Evolutionary conservation across 2,329 filamentous ascomycete genomes (phyloP), one percentile per base, ranked within the genome.

Genomic region (Diaporthe citri): DNA sequence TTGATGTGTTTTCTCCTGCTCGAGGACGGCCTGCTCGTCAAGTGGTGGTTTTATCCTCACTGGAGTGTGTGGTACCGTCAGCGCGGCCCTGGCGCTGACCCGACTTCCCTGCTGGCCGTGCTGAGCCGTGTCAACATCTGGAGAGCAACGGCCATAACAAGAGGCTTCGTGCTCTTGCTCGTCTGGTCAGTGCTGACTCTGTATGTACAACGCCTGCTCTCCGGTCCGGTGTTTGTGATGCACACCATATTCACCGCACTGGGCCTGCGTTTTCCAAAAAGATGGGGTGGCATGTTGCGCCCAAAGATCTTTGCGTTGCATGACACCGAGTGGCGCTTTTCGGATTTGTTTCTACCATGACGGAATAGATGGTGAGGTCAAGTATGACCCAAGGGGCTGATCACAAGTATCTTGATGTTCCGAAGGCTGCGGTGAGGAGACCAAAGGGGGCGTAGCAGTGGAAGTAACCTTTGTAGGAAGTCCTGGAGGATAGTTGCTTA

Each of bases 1-100:
- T 39, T 41, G 46, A 36, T 7, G 8, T 28, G 46, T 17, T 67
- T 39, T 15, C 12, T 52, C 62, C 2, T 67, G 43, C 62, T 67
- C 2, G 43, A 67, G 31, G 62, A 51, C 28, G 62, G 62, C 22
- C 43, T 67, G 43, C 62, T 67, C 46, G 2, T 51, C 62, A 67
- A 64, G 22, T 51, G 43, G 62, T 67, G 62, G 62, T 67, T 51
- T 17, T 51, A 67, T 36, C 62, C 62, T 10, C 43, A 67, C n/a
- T 48, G 60, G 60, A 66, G 60, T 6, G 60, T 36, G 25, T 66
- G 60, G 60, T 66, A 48, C 43, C 59, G 59, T 46, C 39, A 64
- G 25, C 39, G 39, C 0, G 59, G 59, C 4, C 59, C 39, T 17
- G 59, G 39, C 7, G 59, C 59, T 17, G 39, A 64, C 39, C 25